Evolutionary conservation across 805 yeast species (phyloP), one percentile per base, ranked within the genome.

Genomic region (Ogataea minuta): DNA sequence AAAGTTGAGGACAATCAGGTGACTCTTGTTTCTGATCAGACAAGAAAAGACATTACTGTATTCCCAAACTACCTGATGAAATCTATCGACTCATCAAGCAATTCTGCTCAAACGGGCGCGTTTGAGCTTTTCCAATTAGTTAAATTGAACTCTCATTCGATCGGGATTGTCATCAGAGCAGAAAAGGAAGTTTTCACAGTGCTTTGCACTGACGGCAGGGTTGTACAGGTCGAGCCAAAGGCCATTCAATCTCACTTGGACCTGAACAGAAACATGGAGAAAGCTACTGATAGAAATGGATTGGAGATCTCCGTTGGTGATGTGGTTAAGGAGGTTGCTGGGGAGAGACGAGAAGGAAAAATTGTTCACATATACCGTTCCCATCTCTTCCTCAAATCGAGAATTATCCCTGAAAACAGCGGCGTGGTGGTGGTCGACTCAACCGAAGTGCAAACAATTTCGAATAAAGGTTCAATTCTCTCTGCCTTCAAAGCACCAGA

Each of bases 111-210:
- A 43, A 70, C 79, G 21, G 89, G 90, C 46, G 78, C 81, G 53
- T 93, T 82, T 62, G 93, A 86, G 44, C 70, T 93, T 36, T 95
- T 87, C 56, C 96, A 91, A 59, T 72, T 93, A 43, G 95, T 93
- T 26, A 91, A 88, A 60, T 67, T 93, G 46, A 88, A 85, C 62
- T 83, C 95, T 1, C 84, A 84, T 36, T 75, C 77, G 8, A 95
- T 89, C 19, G 99, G 96, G 50, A 85, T 93, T 56, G 79, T 93
- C 45, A 81, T 90, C 43, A 84, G 82, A 50, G 91, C 95, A 7
- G 98, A 93, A 54, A 85, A 89, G 50, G 95, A 86, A 48, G 71
- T 85, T 11, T 86, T 86, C 58, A 79, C 84, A 23, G 82, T 93
- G 11, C 68, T 93, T 41, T 78, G 86, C 25, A 81, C 89, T 21